Percentiles rank a stretch among this genome's conserved stretches.
phyloP scores from a whole-genome alignment of 1,284 basidiomycete species.

The Boletus calvinii region DNA sequence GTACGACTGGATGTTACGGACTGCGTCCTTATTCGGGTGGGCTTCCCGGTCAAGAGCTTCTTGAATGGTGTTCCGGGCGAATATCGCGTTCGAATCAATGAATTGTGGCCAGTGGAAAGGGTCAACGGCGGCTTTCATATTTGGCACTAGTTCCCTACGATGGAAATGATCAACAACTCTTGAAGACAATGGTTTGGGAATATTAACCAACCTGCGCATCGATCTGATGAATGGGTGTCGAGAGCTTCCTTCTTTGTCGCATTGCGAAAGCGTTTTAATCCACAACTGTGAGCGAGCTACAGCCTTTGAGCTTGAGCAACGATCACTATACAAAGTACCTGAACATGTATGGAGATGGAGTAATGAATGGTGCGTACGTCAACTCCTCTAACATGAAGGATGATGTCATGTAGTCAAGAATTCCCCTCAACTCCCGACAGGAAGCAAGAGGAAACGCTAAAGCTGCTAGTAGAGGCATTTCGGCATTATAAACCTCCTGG shows the following conservation, averaged over 20 bases:
- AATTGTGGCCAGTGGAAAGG: constrained; percentile 34
- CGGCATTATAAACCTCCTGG: constrained; percentile 32
- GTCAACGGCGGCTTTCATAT: constrained; percentile 24
- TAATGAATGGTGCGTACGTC: constrained; percentile 21
- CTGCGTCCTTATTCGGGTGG: constrained; percentile 12
- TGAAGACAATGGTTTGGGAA: background rate
- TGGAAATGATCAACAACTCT: background rate
- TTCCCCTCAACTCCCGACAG: constrained; percentile 23
- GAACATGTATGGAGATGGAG: background rate
- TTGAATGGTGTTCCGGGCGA: constrained; percentile 23
- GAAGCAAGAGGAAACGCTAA: constrained; percentile 28
- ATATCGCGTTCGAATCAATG: constrained; percentile 21
- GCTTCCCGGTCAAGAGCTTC: constrained; percentile 30
- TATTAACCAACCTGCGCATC: constrained; percentile 24
- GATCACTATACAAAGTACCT: constrained; percentile 19
- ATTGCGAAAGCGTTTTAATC: constrained; percentile 24
- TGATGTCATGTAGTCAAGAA: constrained; percentile 32
- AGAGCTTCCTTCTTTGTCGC: constrained; percentile 15
- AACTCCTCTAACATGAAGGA: constrained; percentile 36
- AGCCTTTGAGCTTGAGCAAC: constrained; percentile 22
- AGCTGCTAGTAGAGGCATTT: constrained; percentile 32
- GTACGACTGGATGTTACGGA: constrained; percentile 27
- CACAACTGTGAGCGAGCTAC: constrained; percentile 21
- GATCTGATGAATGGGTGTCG: constrained; percentile 22
- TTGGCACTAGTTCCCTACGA: constrained; percentile 26